phyloP scores from a whole-genome alignment of 139 green algal species.

The Coelastrella sp. region DNA sequence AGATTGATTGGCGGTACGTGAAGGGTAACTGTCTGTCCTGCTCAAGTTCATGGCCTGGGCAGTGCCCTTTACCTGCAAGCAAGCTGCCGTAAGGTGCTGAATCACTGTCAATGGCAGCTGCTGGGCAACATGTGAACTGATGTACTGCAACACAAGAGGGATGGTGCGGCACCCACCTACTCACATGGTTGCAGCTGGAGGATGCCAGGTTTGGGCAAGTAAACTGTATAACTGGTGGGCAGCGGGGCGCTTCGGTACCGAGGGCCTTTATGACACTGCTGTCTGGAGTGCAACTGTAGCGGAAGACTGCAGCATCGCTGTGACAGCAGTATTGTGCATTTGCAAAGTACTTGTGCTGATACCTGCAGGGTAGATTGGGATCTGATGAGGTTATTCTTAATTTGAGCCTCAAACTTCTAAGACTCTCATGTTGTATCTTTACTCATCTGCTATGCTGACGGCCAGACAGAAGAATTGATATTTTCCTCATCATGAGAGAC shows the following conservation, averaged over 20 bases:
- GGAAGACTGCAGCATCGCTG: conserved; percentile 14
- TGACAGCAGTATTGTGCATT: conserved; percentile 39
- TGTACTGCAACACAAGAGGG: too few species aligned
- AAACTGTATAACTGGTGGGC: conserved; percentile 34
- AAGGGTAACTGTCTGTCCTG: too few species aligned
- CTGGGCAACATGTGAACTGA: too few species aligned
- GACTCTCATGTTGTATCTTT: too few species aligned
- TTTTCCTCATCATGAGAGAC: too few species aligned
- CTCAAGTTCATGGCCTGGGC: too few species aligned
- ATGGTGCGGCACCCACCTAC: conserved; percentile 18
- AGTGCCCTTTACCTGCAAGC: too few species aligned
- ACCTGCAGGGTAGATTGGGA: neutral
- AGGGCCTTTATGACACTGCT: neutral
- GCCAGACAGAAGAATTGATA: too few species aligned
- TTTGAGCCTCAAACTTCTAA: neutral
- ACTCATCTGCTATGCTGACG: too few species aligned
- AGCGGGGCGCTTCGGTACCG: neutral
- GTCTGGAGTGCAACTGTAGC: neutral
- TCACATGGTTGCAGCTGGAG: conserved; percentile 1
- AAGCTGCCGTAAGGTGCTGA: too few species aligned
- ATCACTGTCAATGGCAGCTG: too few species aligned
- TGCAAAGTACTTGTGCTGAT: conserved; percentile 47
- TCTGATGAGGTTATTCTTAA: neutral
- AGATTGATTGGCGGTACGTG: too few species aligned
- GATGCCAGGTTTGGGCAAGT: conserved; percentile 25